phyloP scores from a whole-genome alignment of 306 rosid genomes.

The Glycine soja region DNA sequence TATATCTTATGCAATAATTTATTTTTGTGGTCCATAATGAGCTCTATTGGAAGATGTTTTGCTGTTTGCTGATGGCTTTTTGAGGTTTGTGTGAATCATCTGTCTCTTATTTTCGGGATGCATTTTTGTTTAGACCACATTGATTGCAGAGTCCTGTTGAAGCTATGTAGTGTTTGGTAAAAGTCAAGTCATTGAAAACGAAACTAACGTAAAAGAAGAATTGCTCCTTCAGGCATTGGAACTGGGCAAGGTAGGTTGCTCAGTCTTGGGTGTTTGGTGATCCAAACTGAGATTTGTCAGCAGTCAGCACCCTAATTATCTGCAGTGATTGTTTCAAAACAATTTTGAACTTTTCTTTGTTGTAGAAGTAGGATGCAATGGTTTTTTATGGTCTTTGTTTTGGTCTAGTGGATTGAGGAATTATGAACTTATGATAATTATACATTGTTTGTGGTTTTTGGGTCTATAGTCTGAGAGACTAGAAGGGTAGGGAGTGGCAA shows the following conservation, averaged over 20 bases:
- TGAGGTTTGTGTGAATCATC: neutral
- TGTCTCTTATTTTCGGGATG: conserved; percentile 13
- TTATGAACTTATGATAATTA: neutral
- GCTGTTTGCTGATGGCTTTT: conserved; percentile 23
- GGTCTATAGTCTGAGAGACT: neutral
- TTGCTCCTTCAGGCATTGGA: neutral
- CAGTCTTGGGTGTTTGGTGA: conserved; percentile 11
- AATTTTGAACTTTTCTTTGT: conserved; percentile 4
- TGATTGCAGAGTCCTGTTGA: neutral
- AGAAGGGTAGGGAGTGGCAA: too few species aligned
- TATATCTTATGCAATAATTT: conserved; percentile 11
- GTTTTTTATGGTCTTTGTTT: conserved; percentile 24
- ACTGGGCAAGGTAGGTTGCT: conserved; percentile 15
- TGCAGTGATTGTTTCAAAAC: neutral
- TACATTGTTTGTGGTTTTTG: neutral
- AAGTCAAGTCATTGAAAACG: neutral
- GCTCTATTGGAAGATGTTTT: conserved; percentile 1
- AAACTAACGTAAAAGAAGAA: neutral
- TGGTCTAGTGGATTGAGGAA: conserved; percentile 17
- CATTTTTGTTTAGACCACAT: neutral
- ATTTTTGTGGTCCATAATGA: neutral
- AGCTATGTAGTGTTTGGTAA: conserved; percentile 3
- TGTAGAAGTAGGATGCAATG: conserved; percentile 11
- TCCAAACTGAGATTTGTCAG: neutral
- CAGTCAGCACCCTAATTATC: neutral